Base-by-base conservation (phyloP, 2,329 filamentous ascomycete species). In the Dactylellina haptotyla region DNA sequence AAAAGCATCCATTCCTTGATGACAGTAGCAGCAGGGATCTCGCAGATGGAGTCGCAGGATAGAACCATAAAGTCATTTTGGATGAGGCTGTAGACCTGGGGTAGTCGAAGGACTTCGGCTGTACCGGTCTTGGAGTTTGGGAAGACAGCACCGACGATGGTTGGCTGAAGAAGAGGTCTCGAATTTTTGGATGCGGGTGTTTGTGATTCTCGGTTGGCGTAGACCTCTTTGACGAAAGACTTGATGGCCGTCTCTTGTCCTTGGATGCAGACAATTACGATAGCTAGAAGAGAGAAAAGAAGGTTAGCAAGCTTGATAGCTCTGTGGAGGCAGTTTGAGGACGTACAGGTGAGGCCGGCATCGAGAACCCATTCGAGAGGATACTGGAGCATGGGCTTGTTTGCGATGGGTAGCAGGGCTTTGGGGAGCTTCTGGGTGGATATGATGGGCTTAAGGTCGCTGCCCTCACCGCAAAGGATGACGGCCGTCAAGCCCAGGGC, bases 21-120 rank as follows among this genome's bases (percentile, higher is more conserved):
- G 20, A 98, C 84, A 75, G 89, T 87, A 77, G 93, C 90, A 10
- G 93, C 93, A 1, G 90, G 89, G 14, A 98, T 83, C 79, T 97
- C 93, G 80, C 93, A 97, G 39, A 99, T 88, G 4, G 99, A 84
- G 80, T 99, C 95, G 81, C 95, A 99, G 0, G 95, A 94, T 2
- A 99, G 84, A 2, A 98, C 87, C 25, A 97, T 83, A 79, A 99
- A 98, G 81, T 99, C 92, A 10, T 88, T 88, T 61, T 87, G 92
- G 77, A 99, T 87, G 5, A 88, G 85, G n/a, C 85, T 84, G 79
- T 90, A 89, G 46, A 98, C 88, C 80, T 97, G 91, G 0, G 91
- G 90, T 6, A 97, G 84, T 8, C 93, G 88, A 58, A 99, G 86
- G 18, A 98, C 88, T 78, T 97, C 90, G 5, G 92, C 93, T 4